These are phyloP conservation scores for Epicoccum sorghinum DNA, from an alignment of 2,329 filamentous ascomycete genomes.

Conservation along the genomic window DNA sequence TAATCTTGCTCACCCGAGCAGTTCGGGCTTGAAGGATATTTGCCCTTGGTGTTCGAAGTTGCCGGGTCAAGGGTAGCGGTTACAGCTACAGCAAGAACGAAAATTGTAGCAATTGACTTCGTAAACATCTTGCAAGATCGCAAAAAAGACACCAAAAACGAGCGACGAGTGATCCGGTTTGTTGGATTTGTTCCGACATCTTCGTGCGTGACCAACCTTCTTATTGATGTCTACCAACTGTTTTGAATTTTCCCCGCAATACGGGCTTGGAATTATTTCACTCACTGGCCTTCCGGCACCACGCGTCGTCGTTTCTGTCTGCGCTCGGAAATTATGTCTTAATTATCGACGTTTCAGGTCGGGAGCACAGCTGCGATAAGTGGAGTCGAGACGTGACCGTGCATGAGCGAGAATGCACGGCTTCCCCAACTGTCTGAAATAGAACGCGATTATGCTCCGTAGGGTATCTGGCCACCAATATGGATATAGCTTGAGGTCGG, in stretches of 20 bases:
- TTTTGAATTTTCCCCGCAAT: constrained; percentile 4
- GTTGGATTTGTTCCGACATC: not conserved
- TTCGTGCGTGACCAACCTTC: not conserved
- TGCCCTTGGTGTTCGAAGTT: constrained; percentile 46
- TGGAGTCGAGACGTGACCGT: constrained; percentile 6
- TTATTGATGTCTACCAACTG: not conserved
- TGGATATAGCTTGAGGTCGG: no score
- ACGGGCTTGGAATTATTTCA: constrained; percentile 2
- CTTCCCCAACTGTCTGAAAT: not conserved
- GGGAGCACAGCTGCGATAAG: constrained; percentile 5
- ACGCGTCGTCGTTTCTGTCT: constrained; percentile 9
- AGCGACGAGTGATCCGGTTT: not conserved
- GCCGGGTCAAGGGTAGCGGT: constrained; percentile 47
- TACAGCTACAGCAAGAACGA: constrained; percentile 21
- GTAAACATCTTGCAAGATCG: constrained; percentile 6
- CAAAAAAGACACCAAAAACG: not conserved
- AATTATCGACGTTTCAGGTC: constrained; percentile 12
- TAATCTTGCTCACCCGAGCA: constrained; percentile 28
- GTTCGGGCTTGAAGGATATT: constrained; percentile 31
- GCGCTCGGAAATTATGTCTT: constrained; percentile 12
- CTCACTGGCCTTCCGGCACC: constrained; percentile 1
- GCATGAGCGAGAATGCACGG: not conserved
- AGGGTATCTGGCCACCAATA: not conserved
- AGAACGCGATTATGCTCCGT: not conserved
- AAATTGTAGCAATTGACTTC: constrained; percentile 14